A percentile compares a stretch with the other conserved stretches of the same genome.
Evolutionary conservation across 441 rosid genomes (phyloP).

Genomic region (Biscutella auriculata): DNA sequence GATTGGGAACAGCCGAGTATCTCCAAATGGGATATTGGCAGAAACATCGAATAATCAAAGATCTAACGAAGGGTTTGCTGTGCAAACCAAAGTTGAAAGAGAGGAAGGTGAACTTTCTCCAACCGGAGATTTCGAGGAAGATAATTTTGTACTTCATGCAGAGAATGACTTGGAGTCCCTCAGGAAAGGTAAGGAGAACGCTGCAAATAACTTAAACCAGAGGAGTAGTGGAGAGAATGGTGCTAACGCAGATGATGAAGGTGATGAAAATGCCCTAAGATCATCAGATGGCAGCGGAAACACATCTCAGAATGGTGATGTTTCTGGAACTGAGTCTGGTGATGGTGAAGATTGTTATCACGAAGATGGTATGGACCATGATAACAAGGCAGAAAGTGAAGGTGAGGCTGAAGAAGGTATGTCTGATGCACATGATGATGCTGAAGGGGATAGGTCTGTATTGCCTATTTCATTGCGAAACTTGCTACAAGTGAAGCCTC

Average conservation of each 20-base stretch:
- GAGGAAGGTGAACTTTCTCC: slow-evolving; percentile 99
- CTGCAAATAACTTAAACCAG: no score
- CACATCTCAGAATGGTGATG: slow-evolving; percentile 84
- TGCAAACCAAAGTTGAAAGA: slow-evolving; percentile 65
- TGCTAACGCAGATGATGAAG: slow-evolving; percentile 72
- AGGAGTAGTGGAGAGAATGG: slow-evolving; percentile 23
- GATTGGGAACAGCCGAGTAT: slow-evolving; percentile 40
- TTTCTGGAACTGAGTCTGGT: slow-evolving; percentile 80
- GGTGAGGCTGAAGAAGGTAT: slow-evolving; percentile 62
- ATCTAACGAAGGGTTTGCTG: slow-evolving; percentile 40
- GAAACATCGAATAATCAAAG: slow-evolving; percentile 40
- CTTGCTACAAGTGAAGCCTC: slow-evolving; percentile 69
- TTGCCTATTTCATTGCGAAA: slow-evolving; percentile 61
- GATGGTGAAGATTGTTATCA: slow-evolving; percentile 72
- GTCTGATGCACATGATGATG: slow-evolving; percentile 53
- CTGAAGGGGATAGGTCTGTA: slow-evolving; percentile 49
- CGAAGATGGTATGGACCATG: slow-evolving; percentile 64
- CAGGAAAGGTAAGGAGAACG: slow-evolving; percentile 36
- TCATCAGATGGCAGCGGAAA: slow-evolving; percentile 82
- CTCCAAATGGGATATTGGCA: slow-evolving; percentile 40
- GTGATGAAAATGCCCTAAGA: slow-evolving; percentile 77
- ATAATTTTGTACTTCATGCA: slow-evolving; percentile 66
- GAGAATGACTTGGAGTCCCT: slow-evolving; percentile 49
- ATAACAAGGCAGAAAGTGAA: slow-evolving; percentile 85
- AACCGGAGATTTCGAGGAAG: slow-evolving; percentile 86